phyloP scores from a whole-genome alignment of 106 monocot species.

The Dendrobium chrysotoxum region DNA sequence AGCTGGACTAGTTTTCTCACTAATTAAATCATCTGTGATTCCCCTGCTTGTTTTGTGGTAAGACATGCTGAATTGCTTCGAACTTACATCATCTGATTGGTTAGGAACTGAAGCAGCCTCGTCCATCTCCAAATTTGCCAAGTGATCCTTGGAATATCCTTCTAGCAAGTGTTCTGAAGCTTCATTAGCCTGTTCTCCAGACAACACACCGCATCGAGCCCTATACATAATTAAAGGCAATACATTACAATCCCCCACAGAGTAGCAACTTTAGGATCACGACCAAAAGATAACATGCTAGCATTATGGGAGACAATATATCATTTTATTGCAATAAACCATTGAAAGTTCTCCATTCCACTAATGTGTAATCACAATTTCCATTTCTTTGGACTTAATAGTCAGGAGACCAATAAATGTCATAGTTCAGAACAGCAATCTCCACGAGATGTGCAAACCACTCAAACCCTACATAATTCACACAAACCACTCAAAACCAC shows the following conservation, averaged over 20 bases:
- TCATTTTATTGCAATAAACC: no score
- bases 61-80: conserved; percentile 16
- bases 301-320: no score
- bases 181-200: conserved; percentile 16
- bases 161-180: conserved; percentile 15
- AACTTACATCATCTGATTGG: conserved; percentile 18
- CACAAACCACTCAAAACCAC: no score
- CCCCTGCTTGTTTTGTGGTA: conserved; percentile 20
- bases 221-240: conserved; percentile 3
- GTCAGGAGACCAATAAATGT: no score
- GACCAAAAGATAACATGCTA: no score
- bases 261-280: no score
- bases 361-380: no score
- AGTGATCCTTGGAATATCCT: neutral
- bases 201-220: conserved; percentile 1
- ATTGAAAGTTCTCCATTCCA: no score
- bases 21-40: conserved; percentile 13
- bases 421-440: no score
- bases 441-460: no score
- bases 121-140: conserved; percentile 15
- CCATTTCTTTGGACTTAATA: no score
- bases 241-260: neutral
- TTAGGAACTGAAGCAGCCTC: conserved; percentile 23
- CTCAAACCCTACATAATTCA: no score
- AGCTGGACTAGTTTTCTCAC: conserved; percentile 12